A percentile compares a stretch with the other conserved stretches of the same genome.
Evolutionary conservation across 805 yeast species (phyloP).

Genomic region (Citeromyces nyonsensis): DNA sequence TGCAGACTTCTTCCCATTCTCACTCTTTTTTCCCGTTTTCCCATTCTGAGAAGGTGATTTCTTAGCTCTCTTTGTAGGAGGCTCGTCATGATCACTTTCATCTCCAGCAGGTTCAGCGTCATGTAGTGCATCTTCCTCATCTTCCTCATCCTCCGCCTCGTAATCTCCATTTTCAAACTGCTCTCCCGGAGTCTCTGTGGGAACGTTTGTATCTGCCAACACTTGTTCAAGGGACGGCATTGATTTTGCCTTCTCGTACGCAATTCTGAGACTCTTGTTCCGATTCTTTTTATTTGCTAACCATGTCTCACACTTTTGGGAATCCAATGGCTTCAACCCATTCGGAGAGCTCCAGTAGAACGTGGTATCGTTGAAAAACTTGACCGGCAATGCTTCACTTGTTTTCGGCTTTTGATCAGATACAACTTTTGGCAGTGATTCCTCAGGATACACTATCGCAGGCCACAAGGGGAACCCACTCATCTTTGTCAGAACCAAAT

Average conservation of each 20-base stretch:
- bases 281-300: constrained; percentile 1
- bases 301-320: constrained; percentile 2
- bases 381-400: constrained; percentile 1
- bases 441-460: constrained; percentile 21
- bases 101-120: constrained; percentile 9
- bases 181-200: constrained; percentile 1
- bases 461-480: constrained; percentile 33
- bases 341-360: constrained; percentile 25
- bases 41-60: constrained; percentile 1
- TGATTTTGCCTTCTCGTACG: constrained; percentile 4
- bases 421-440: constrained; percentile 12
- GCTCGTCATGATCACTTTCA: not conserved
- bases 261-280: constrained; percentile 5
- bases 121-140: constrained; percentile 5
- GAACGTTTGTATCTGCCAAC: constrained; percentile 1
- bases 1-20: not conserved
- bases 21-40: constrained; percentile 4
- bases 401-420: constrained; percentile 16
- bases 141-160: constrained; percentile 2
- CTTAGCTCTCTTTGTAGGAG: constrained; percentile 1
- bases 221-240: constrained; percentile 3
- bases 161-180: constrained; percentile 1
- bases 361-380: constrained; percentile 17
- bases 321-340: constrained; percentile 3
- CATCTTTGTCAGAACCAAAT: constrained; percentile 27